Evolutionary conservation across 2,329 filamentous ascomycete genomes (phyloP).

Genomic region (Trichoderma sp.): DNA sequence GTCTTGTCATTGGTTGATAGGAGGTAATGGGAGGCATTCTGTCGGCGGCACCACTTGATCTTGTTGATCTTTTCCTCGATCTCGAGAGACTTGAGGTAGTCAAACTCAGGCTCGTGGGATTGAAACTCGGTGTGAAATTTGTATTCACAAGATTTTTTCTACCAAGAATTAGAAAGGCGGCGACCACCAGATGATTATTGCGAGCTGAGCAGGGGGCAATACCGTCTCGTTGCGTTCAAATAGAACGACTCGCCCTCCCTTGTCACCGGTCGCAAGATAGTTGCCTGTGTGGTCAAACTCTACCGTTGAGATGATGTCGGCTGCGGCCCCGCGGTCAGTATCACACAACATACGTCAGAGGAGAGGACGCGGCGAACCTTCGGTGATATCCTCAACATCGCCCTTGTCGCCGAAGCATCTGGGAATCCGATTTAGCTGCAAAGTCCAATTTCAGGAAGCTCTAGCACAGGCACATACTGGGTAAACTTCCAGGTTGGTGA

Average conservation of each 20-base stretch:
- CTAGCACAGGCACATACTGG: slow-evolving; percentile 64
- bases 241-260: slow-evolving; percentile 79
- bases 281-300: slow-evolving; percentile 90
- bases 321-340: slow-evolving; percentile 41
- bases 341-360: slow-evolving; percentile 15
- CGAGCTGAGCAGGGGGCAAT: slow-evolving; percentile 40
- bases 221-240: slow-evolving; percentile 96
- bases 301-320: slow-evolving; percentile 88
- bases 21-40: slow-evolving; percentile 97
- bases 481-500: slow-evolving; percentile 99
- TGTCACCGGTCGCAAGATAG: slow-evolving; percentile 86
- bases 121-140: slow-evolving; percentile 99
- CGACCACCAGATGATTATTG: background rate
- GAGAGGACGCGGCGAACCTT: slow-evolving; percentile 58
- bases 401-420: slow-evolving; percentile 99
- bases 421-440: slow-evolving; percentile 28
- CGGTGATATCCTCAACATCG: slow-evolving; percentile 97
- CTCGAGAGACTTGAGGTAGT: slow-evolving; percentile 97
- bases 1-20: slow-evolving; percentile 99
- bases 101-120: slow-evolving; percentile 98
- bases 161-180: slow-evolving; percentile 19
- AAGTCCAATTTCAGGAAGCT: slow-evolving; percentile 20
- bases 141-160: slow-evolving; percentile 99
- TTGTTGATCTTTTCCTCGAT: slow-evolving; percentile 99
- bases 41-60: slow-evolving; percentile 98